Evolutionary conservation across 2,329 filamentous ascomycete species (phyloP).

Genomic region (Aspergillus pseudonomiae): DNA sequence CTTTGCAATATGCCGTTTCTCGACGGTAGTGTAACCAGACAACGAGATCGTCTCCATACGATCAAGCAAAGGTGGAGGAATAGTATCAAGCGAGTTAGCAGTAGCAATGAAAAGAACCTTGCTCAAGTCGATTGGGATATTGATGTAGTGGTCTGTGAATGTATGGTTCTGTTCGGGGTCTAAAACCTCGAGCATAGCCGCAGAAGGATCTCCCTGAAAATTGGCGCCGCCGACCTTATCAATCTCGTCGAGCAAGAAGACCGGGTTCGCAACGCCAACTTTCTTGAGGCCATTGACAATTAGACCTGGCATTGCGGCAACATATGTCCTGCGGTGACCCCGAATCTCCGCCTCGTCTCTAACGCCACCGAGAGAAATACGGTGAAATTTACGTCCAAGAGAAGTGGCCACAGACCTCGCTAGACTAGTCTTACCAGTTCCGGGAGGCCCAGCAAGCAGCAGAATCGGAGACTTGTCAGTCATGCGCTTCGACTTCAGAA

Average conservation of each 20-base stretch:
- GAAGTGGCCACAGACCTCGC: constrained; percentile 92
- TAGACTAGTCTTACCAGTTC: constrained; percentile 93
- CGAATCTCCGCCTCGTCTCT: constrained; percentile 96
- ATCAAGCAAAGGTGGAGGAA: constrained; percentile 89
- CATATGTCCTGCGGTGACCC: constrained; percentile 92
- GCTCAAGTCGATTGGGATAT: constrained; percentile 91
- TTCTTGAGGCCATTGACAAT: constrained; percentile 94
- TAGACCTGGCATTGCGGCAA: constrained; percentile 97
- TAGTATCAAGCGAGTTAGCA: constrained; percentile 91
- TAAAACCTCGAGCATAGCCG: constrained; percentile 95
- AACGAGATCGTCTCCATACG: constrained; percentile 96
- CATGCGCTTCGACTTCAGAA: constrained; percentile 80
- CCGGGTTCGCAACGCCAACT: constrained; percentile 91
- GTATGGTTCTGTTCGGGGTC: constrained; percentile 96
- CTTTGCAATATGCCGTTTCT: constrained; percentile 93
- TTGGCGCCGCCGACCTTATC: constrained; percentile 93
- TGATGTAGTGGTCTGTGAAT: constrained; percentile 95
- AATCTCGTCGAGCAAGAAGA: constrained; percentile 95
- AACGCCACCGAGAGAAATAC: constrained; percentile 93
- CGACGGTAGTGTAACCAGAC: constrained; percentile 92
- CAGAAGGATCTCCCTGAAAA: constrained; percentile 92
- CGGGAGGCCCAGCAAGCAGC: constrained; percentile 87
- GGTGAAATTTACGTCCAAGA: constrained; percentile 91
- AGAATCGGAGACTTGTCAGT: constrained; percentile 95
- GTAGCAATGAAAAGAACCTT: constrained; percentile 98